Percentiles rank a stretch among this genome's conserved stretches.
phyloP scores from a whole-genome alignment of 345 rosid species.

The Moricandia arvensis region DNA sequence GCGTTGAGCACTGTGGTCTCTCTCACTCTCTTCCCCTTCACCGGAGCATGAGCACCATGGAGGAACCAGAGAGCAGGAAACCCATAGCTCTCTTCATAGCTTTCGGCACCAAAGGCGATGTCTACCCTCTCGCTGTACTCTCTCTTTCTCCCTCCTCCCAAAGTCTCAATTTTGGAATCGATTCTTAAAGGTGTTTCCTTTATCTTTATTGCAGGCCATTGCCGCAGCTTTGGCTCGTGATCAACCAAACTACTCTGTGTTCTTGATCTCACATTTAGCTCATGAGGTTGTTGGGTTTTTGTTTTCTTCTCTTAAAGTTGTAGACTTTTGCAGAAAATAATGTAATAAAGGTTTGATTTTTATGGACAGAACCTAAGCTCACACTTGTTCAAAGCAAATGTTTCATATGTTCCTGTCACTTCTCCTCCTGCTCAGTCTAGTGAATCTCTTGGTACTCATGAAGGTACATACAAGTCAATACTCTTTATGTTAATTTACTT shows the following conservation, averaged over 20 bases:
- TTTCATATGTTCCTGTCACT: slow-evolving; percentile 45
- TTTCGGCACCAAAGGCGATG: slow-evolving; percentile 88
- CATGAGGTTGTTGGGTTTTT: slow-evolving; percentile 56
- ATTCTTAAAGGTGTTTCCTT: neutral
- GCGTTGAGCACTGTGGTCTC: neutral
- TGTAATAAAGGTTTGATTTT: neutral
- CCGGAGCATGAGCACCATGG: slow-evolving; percentile 25
- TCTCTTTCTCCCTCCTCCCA: slow-evolving; percentile 32
- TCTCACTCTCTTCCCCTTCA: neutral
- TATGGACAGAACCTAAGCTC: slow-evolving; percentile 50
- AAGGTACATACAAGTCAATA: slow-evolving; percentile 43
- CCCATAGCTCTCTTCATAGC: slow-evolving; percentile 73
- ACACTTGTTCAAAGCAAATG: slow-evolving; percentile 48
- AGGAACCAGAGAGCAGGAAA: slow-evolving; percentile 38
- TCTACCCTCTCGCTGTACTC: slow-evolving; percentile 69
- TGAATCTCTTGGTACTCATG: slow-evolving; percentile 21
- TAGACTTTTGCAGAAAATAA: slow-evolving; percentile 10
- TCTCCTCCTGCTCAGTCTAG: slow-evolving; percentile 73
- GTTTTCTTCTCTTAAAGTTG: neutral
- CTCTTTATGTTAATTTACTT: neutral
- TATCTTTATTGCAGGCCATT: slow-evolving; percentile 49
- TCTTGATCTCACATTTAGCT: slow-evolving; percentile 70
- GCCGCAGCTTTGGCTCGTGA: slow-evolving; percentile 73
- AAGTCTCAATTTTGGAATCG: neutral
- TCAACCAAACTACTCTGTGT: slow-evolving; percentile 49